Percentiles rank a stretch among this genome's conserved stretches.
Conservation (phyloP, 345 rosid genomes). For the Eucalyptus lansdowneana region DNA sequence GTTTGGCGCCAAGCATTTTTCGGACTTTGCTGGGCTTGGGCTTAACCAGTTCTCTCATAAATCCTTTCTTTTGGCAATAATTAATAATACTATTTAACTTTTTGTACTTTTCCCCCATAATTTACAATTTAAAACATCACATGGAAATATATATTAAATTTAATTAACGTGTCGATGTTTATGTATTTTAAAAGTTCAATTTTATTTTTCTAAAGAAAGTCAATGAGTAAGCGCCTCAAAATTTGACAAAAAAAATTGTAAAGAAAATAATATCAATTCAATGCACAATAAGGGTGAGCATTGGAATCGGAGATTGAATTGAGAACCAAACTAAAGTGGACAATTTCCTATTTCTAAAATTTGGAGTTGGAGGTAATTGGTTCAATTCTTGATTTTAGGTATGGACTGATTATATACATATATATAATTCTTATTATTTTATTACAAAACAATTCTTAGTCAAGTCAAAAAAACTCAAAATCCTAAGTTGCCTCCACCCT, state of each 20-base stretch:
- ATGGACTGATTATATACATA: too few relatives aligned
- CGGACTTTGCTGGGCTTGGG: background rate
- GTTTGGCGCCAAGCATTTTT: background rate
- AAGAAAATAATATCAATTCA: too few relatives aligned
- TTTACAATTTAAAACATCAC: background rate
- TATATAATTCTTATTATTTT: too few relatives aligned
- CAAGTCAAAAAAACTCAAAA: too few relatives aligned
- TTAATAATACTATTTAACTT: background rate
- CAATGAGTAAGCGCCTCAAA: background rate
- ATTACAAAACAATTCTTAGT: too few relatives aligned
- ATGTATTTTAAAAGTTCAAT: background rate
- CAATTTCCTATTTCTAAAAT: too few relatives aligned
- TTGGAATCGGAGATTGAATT: fast-evolving
- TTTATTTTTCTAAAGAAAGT: background rate
- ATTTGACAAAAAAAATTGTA: too few relatives aligned
- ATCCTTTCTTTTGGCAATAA: background rate
- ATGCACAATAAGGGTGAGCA: fast-evolving
- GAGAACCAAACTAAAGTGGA: too few relatives aligned
- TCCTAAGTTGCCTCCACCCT: too few relatives aligned
- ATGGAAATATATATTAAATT: background rate
- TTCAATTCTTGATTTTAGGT: too few relatives aligned
- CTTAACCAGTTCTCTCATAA: background rate
- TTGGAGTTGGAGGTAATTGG: too few relatives aligned
- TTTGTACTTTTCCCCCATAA: background rate
- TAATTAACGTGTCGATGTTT: background rate